Percentiles rank a stretch among this genome's conserved stretches.
These are phyloP conservation scores for Microcos paniculata DNA, from an alignment of 345 rosid genomes.

Conservation along the genomic window DNA sequence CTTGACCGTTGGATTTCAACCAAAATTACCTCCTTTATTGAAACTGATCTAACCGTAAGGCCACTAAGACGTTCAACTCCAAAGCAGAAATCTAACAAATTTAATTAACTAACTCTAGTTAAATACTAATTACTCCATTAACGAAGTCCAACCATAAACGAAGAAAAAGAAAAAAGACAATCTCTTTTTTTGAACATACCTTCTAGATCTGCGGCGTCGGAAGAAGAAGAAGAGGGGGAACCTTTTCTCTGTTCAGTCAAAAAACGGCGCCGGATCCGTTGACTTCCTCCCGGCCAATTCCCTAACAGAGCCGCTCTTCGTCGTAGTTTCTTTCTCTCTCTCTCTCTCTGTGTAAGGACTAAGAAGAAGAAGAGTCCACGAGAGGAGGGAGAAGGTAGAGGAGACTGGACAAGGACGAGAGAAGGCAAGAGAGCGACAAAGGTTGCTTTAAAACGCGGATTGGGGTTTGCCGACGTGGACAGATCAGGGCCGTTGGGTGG, in stretches of 20 bases:
- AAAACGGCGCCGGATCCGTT: slow-evolving; percentile 25
- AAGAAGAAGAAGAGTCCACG: background rate
- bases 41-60: slow-evolving; percentile 10
- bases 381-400: background rate
- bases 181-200: slow-evolving; percentile 11
- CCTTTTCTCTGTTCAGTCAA: background rate
- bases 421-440: background rate
- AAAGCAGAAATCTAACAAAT: background rate
- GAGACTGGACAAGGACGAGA: too few relatives aligned
- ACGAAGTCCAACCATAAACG: background rate
- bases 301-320: too few relatives aligned
- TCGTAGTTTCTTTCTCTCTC: too few relatives aligned
- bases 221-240: background rate
- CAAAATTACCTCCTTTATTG: background rate
- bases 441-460: slow-evolving; percentile 11
- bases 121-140: background rate
- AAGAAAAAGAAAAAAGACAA: background rate
- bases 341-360: background rate
- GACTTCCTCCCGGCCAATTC: too few relatives aligned
- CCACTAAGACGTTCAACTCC: background rate
- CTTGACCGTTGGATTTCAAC: slow-evolving; percentile 19
- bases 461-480: slow-evolving; percentile 16
- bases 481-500: background rate
- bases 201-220: slow-evolving; percentile 29
- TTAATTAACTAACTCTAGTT: background rate